These are phyloP conservation scores for Candolleomyces aberdarensis DNA, from an alignment of 768 basidiomycete genomes.

Conservation along the genomic window DNA sequence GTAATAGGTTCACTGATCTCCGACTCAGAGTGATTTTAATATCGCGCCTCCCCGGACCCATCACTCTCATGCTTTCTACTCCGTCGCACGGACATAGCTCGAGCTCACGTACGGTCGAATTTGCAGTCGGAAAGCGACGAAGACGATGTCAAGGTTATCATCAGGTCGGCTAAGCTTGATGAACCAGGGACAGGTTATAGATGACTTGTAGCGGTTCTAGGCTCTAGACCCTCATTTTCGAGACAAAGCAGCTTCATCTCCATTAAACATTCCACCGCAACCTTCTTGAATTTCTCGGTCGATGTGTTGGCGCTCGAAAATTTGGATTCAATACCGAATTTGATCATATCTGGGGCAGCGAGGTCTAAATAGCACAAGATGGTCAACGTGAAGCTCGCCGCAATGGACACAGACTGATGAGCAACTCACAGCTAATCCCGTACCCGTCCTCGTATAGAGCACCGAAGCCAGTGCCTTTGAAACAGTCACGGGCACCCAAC, in stretches of 20 bases:
- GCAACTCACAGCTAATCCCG: constrained; percentile 83
- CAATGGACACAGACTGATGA: constrained; percentile 1
- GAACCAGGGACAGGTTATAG: constrained; percentile 8
- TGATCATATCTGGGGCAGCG: constrained; percentile 71
- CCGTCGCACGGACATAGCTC: too few species aligned
- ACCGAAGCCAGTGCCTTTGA: constrained; percentile 92
- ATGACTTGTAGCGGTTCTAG: constrained; percentile 21
- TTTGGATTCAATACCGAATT: constrained; percentile 95
- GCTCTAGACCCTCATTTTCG: constrained; percentile 17
- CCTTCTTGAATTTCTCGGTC: constrained; percentile 62
- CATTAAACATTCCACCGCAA: constrained; percentile 56
- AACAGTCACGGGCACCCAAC: constrained; percentile 79
- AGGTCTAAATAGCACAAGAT: constrained; percentile 52
- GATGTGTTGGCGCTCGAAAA: constrained; percentile 65
- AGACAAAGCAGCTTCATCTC: constrained; percentile 65
- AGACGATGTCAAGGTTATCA: too few species aligned
- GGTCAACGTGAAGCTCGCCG: background rate
- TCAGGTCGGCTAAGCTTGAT: too few species aligned
- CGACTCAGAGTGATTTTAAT: too few species aligned
- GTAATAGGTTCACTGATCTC: too few species aligned
- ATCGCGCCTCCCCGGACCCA: too few species aligned
- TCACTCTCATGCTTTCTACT: too few species aligned
- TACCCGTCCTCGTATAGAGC: constrained; percentile 81
- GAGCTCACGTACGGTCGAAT: too few species aligned
- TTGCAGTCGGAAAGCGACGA: too few species aligned